A percentile compares a stretch with the other conserved stretches of the same genome.
Evolutionary conservation across 1,139 yeast species (phyloP).

Genomic region (Yamadazyma diospyri): DNA sequence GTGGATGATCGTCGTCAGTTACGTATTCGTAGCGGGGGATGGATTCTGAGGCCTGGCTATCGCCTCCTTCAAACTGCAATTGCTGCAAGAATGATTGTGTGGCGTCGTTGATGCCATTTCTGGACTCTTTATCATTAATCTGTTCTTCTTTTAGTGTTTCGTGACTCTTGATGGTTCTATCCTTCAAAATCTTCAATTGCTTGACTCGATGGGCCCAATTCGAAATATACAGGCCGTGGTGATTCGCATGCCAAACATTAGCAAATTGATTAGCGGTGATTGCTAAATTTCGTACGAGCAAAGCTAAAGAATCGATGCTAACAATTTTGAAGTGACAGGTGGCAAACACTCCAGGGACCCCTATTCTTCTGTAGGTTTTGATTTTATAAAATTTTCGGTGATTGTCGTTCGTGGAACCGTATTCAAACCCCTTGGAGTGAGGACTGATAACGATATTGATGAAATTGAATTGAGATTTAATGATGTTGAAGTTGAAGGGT

Average conservation of each 20-base stretch:
- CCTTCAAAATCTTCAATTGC: conserved; percentile 50
- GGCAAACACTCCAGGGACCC: conserved; percentile 74
- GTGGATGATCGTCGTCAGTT: conserved; percentile 14
- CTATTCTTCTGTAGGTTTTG: conserved; percentile 59
- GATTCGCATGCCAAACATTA: conserved; percentile 59
- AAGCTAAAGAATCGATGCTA: conserved; percentile 55
- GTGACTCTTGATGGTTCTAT: conserved; percentile 35
- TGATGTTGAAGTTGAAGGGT: conserved; percentile 66
- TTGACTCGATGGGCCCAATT: conserved; percentile 67
- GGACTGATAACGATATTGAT: conserved; percentile 78
- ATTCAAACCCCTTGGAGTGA: conserved; percentile 28
- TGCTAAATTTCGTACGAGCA: conserved; percentile 64
- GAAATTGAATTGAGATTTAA: conserved; percentile 79
- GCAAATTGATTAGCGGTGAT: conserved; percentile 72
- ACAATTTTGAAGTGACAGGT: conserved; percentile 73
- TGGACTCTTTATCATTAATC: conserved; percentile 10
- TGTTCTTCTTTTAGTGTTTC: conserved; percentile 19
- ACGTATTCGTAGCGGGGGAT: conserved; percentile 13
- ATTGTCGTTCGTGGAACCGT: conserved; percentile 1
- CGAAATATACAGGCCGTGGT: conserved; percentile 45
- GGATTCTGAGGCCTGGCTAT: conserved; percentile 9
- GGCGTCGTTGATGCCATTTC: conserved; percentile 17
- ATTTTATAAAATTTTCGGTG: conserved; percentile 47
- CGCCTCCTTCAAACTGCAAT: conserved; percentile 18
- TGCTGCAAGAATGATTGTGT: conserved; percentile 30